phyloP scores from a whole-genome alignment of 495 filamentous ascomycete genomes.

The Penicillium cinerascens region DNA sequence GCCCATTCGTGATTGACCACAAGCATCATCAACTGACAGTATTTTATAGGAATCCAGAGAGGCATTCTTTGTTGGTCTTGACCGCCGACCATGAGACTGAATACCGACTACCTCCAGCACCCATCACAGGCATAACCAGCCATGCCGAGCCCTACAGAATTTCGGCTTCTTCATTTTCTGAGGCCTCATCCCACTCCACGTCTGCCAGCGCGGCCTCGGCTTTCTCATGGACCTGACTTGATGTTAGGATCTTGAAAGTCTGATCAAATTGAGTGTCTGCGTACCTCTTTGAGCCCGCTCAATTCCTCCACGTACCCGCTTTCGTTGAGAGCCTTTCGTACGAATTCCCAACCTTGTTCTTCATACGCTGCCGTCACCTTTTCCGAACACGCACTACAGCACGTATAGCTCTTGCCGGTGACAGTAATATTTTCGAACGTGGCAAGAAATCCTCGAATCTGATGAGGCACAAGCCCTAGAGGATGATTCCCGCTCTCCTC shows the following conservation, averaged over 20 bases:
- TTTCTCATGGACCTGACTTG: slow-evolving; percentile 58
- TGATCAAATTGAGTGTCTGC: neutral
- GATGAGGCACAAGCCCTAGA: slow-evolving; percentile 85
- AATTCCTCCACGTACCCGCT: slow-evolving; percentile 85
- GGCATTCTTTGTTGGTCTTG: slow-evolving; percentile 76
- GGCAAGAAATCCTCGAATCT: slow-evolving; percentile 87
- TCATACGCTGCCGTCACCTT: slow-evolving; percentile 70
- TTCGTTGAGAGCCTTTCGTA: slow-evolving; percentile 79
- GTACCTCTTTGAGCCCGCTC: slow-evolving; percentile 84
- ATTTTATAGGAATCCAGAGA: slow-evolving; percentile 79
- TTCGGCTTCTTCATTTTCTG: slow-evolving; percentile 44
- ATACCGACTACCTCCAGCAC: neutral
- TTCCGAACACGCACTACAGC: slow-evolving; percentile 87
- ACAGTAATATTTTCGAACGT: slow-evolving; percentile 81
- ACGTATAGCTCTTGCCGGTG: slow-evolving; percentile 77
- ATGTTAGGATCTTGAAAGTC: slow-evolving; percentile 19
- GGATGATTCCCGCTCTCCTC: slow-evolving; percentile 68
- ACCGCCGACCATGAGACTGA: slow-evolving; percentile 37
- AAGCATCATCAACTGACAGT: slow-evolving; percentile 3
- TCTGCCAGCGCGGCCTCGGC: slow-evolving; percentile 66
- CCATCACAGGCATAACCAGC: neutral
- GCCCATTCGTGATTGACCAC: neutral
- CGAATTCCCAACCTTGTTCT: slow-evolving; percentile 78
- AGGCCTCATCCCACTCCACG: slow-evolving; percentile 59
- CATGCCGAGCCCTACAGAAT: slow-evolving; percentile 15